phyloP scores from a whole-genome alignment of 139 green algal genomes.

The Asterochloris sp. region DNA sequence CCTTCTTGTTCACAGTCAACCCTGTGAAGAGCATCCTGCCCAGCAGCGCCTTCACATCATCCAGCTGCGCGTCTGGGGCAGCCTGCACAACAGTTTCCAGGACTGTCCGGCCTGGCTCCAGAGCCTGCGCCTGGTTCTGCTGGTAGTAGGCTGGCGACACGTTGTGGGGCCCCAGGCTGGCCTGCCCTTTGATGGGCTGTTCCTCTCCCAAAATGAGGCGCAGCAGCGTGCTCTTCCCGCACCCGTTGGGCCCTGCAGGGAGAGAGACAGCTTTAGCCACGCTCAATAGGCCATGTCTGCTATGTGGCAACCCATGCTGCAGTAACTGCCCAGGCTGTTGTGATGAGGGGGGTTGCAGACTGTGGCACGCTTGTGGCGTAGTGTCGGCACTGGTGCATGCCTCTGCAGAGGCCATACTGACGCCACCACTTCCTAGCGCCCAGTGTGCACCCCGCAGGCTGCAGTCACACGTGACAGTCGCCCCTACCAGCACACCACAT shows the following conservation, averaged over 20 bases:
- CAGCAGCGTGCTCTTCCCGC: conserved; percentile 95
- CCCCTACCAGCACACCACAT: no score
- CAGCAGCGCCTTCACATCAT: conserved; percentile 94
- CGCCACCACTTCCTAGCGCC: no score
- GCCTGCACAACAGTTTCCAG: conserved; percentile 81
- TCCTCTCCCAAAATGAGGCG: conserved; percentile 92
- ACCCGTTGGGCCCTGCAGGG: conserved; percentile 41
- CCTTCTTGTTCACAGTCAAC: conserved; percentile 88
- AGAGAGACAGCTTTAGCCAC: neutral
- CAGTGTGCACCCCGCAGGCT: no score
- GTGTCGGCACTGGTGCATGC: no score
- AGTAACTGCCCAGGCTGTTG: no score
- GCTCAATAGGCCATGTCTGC: no score
- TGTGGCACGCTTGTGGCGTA: no score
- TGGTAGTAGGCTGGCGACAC: conserved; percentile 96
- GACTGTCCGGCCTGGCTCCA: conserved; percentile 83
- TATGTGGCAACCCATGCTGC: no score
- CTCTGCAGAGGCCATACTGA: no score
- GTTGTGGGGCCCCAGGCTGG: conserved; percentile 75
- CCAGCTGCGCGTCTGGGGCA: conserved; percentile 77
- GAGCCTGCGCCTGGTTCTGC: conserved; percentile 94
- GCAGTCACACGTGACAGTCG: no score
- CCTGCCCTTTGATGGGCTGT: conserved; percentile 52
- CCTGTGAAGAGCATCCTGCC: conserved; percentile 93
- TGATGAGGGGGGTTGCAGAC: no score